Percentiles rank a stretch among this genome's conserved stretches.
These are phyloP conservation scores for Aspergillus cristatus DNA, from an alignment of 495 filamentous ascomycete genomes.

Conservation along the genomic window DNA sequence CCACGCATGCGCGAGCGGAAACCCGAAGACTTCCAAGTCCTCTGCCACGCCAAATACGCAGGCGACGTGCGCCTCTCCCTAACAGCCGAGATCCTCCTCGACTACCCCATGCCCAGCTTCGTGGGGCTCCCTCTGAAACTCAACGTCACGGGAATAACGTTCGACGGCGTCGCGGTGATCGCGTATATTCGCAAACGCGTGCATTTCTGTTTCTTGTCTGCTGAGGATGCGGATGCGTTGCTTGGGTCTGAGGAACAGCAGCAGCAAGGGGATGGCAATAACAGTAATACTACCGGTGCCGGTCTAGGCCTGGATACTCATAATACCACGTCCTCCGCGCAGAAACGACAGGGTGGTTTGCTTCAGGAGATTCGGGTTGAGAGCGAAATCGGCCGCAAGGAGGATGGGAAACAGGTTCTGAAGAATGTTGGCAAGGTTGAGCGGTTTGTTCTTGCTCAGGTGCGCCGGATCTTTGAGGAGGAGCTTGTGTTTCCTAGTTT, in stretches of 20 bases:
- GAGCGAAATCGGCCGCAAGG: constrained; percentile 90
- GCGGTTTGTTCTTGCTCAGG: constrained; percentile 92
- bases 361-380: constrained; percentile 91
- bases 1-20: constrained; percentile 32
- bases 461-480: constrained; percentile 93
- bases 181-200: constrained; percentile 73
- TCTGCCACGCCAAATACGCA: constrained; percentile 78
- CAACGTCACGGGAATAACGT: constrained; percentile 86
- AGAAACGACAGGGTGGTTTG: constrained; percentile 56
- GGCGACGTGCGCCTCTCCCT: constrained; percentile 79
- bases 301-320: constrained; percentile 8
- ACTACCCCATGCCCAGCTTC: constrained; percentile 96
- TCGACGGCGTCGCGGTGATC: constrained; percentile 86
- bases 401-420: constrained; percentile 82
- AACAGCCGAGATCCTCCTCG: constrained; percentile 88
- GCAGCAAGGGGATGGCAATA: constrained; percentile 26
- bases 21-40: constrained; percentile 69
- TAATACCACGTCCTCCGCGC: constrained; percentile 4
- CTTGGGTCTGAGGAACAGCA: constrained; percentile 50
- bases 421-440: constrained; percentile 99
- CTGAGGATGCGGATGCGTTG: constrained; percentile 68
- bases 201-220: constrained; percentile 86
- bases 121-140: constrained; percentile 85
- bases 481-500: constrained; percentile 97
- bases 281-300: constrained; percentile 9